These are phyloP conservation scores for Rutstroemia sp. DNA, from an alignment of 2,329 filamentous ascomycete species.

Conservation along the genomic window DNA sequence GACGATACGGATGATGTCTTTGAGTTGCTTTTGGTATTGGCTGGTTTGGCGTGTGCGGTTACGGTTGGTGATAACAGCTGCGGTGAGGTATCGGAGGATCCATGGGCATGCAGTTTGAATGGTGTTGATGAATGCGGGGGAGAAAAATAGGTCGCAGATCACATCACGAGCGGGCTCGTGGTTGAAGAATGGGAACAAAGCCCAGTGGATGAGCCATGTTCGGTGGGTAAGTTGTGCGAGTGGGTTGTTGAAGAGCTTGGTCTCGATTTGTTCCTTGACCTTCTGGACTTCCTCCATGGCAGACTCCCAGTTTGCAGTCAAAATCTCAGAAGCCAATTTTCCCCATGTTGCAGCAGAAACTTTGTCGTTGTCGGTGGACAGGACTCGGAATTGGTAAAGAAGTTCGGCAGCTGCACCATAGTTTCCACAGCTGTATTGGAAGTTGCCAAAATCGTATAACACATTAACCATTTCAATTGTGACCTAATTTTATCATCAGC, in stretches of 20 bases:
- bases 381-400: conserved; percentile 94
- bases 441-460: conserved; percentile 91
- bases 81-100: conserved; percentile 89
- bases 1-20: conserved; percentile 92
- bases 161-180: conserved; percentile 83
- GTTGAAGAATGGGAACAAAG: conserved; percentile 98
- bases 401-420: conserved; percentile 86
- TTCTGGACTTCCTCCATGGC: conserved; percentile 87
- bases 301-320: conserved; percentile 90
- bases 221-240: conserved; percentile 93
- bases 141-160: conserved; percentile 95
- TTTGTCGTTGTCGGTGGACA: conserved; percentile 98
- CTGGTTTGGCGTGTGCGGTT: conserved; percentile 72
- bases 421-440: conserved; percentile 96
- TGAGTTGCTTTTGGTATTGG: conserved; percentile 94
- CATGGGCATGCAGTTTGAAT: conserved; percentile 97
- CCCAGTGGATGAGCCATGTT: conserved; percentile 97
- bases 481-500: conserved; percentile 43
- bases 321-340: conserved; percentile 92
- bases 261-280: conserved; percentile 87
- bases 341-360: conserved; percentile 94
- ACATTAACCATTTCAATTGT: conserved; percentile 93
- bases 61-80: conserved; percentile 90
- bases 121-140: conserved; percentile 95
- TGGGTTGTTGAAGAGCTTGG: conserved; percentile 91